A percentile compares a stretch with the other conserved stretches of the same genome.
These are phyloP conservation scores for Zizania latifolia DNA, from an alignment of 176 grass and related monocot genomes.

Conservation along the genomic window DNA sequence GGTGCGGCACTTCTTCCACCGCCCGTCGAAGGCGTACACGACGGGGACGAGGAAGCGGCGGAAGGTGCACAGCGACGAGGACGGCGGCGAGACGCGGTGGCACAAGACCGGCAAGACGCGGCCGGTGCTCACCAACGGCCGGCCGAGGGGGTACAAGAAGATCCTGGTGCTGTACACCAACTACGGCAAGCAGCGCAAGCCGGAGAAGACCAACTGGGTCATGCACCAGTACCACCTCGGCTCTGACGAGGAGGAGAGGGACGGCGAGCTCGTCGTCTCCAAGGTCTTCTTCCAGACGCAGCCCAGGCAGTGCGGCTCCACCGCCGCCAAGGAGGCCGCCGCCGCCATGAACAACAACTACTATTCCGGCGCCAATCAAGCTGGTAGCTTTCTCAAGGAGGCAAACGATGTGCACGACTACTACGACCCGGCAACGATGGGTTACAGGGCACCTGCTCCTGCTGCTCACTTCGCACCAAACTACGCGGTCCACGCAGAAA, in stretches of 20 bases:
- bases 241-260: conserved; percentile 76
- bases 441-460: conserved; percentile 24
- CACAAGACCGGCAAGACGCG: conserved; percentile 93
- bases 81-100: conserved; percentile 85
- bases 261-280: conserved; percentile 85
- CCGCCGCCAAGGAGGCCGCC: not conserved
- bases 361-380: not conserved
- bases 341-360: not conserved
- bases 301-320: conserved; percentile 60
- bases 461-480: conserved; percentile 40
- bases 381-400: conserved; percentile 22
- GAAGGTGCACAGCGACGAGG: conserved; percentile 68
- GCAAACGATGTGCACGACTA: conserved; percentile 32
- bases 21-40: conserved; percentile 80
- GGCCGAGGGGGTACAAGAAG: conserved; percentile 66
- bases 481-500: conserved; percentile 45
- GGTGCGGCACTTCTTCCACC: conserved; percentile 89
- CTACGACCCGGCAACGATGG: conserved; percentile 39
- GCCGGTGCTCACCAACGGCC: conserved; percentile 46
- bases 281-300: conserved; percentile 96
- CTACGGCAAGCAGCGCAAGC: conserved; percentile 85
- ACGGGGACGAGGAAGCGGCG: conserved; percentile 82
- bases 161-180: conserved; percentile 95
- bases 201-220: conserved; percentile 91
- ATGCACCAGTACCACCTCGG: conserved; percentile 97